Conservation (phyloP, 306 rosid species). For the Prunus salicina region DNA sequence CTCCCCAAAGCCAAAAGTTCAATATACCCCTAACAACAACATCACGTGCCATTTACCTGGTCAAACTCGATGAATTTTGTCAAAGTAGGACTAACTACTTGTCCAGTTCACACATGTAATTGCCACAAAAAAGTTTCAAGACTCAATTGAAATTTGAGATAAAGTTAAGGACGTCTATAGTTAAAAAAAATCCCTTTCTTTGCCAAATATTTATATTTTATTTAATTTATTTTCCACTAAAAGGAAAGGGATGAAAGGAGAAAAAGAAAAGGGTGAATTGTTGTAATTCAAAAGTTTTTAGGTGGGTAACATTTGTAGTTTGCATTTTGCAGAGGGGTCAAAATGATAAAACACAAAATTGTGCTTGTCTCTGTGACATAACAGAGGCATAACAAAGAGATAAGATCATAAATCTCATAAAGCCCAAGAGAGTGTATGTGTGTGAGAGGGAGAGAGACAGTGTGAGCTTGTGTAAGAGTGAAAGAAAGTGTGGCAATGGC, state of each 20-base stretch:
- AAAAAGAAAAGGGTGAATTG: neutral
- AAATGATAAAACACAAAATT: neutral
- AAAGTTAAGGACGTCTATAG: no score
- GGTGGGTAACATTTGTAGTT: neutral
- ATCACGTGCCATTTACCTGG: no score
- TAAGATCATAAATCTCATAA: constrained; percentile 12
- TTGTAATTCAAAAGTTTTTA: neutral
- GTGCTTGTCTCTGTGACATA: neutral
- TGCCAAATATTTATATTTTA: no score
- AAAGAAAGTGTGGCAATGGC: constrained; percentile 46
- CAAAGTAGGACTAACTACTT: no score
- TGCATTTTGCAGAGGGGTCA: neutral
- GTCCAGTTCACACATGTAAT: no score
- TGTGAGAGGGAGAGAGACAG: neutral
- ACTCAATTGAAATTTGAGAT: no score
- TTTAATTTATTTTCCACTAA: no score
- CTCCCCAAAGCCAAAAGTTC: no score
- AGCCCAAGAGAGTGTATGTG: neutral
- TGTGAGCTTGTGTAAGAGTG: neutral
- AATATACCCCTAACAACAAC: no score
- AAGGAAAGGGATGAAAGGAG: neutral
- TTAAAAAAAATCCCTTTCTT: no score
- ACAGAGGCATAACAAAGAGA: constrained; percentile 7
- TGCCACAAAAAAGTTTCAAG: rapidly evolving
- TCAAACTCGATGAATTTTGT: no score